A percentile compares a stretch with the other conserved stretches of the same genome.
Evolutionary conservation across 345 rosid genomes (phyloP).

Genomic region (Physaria fendleri): DNA sequence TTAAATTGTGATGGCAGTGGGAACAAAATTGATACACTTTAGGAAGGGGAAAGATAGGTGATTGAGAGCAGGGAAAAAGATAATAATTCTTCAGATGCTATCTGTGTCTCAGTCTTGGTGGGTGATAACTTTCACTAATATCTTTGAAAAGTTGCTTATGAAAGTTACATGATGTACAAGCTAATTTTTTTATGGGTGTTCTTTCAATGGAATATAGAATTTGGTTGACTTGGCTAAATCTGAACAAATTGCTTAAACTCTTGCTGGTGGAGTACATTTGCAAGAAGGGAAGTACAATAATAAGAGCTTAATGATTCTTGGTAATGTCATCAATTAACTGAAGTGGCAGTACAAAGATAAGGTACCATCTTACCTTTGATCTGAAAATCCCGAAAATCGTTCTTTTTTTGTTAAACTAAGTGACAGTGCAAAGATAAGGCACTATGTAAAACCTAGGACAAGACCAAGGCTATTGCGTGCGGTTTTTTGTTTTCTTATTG

Average conservation of each 20-base stretch:
- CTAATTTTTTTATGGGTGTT: not conserved
- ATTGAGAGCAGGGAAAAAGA: conserved; percentile 83
- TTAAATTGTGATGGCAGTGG: too few relatives aligned
- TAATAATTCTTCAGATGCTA: conserved; percentile 45
- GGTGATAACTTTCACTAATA: conserved; percentile 21
- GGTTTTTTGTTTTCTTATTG: too few relatives aligned
- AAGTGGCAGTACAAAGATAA: conserved; percentile 69
- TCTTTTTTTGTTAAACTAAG: too few relatives aligned
- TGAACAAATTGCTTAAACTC: conserved; percentile 86
- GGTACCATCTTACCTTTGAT: conserved; percentile 37
- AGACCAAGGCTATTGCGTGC: too few relatives aligned
- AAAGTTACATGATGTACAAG: not conserved
- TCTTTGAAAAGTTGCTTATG: not conserved
- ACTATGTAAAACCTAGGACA: too few relatives aligned
- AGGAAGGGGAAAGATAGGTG: too few relatives aligned
- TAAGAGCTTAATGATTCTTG: conserved; percentile 95
- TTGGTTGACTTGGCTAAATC: conserved; percentile 96
- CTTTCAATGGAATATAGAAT: conserved; percentile 45
- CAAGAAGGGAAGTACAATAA: conserved; percentile 91
- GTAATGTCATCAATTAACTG: conserved; percentile 93
- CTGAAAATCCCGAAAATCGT: too few relatives aligned
- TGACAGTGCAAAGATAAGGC: too few relatives aligned
- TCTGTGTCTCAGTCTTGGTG: conserved; percentile 89
- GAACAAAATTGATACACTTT: too few relatives aligned
- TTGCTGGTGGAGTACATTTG: conserved; percentile 88